phyloP scores from a whole-genome alignment of 176 grass and related monocot genomes.

The Tuctoria greenei region DNA sequence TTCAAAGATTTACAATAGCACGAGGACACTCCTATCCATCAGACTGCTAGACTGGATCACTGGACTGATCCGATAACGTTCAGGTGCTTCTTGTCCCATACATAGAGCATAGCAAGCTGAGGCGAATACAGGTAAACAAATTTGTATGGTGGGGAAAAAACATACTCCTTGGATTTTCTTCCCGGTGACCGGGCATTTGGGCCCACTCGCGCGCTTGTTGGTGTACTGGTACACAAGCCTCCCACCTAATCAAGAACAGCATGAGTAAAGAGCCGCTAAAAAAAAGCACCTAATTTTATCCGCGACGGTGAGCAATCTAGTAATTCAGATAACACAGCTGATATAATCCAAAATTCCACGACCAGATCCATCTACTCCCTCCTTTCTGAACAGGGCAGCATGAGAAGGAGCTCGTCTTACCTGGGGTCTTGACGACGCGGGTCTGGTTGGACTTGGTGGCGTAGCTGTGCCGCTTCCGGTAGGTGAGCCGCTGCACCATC shows the following conservation, averaged over 20 bases:
- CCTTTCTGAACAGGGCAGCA: not conserved
- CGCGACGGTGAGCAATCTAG: too few relatives aligned
- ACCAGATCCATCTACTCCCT: not conserved
- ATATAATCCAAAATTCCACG: not conserved
- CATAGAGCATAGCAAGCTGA: not conserved
- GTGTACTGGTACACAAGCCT: slow-evolving; percentile 90
- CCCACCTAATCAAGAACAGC: slow-evolving; percentile 49
- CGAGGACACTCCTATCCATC: not conserved
- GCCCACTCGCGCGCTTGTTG: slow-evolving; percentile 78
- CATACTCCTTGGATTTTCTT: slow-evolving; percentile 92
- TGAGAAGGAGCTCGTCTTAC: slow-evolving; percentile 18
- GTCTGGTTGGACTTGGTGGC: slow-evolving; percentile 82
- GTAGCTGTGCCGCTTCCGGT: slow-evolving; percentile 75
- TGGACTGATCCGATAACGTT: not conserved
- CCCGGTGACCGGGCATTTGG: slow-evolving; percentile 82
- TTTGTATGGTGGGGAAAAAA: not conserved
- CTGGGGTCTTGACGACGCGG: slow-evolving; percentile 74
- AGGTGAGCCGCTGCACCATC: slow-evolving; percentile 87
- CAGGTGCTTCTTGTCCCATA: not conserved
- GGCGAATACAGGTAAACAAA: not conserved
- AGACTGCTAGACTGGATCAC: not conserved
- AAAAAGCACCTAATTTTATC: not conserved
- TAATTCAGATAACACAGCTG: not conserved
- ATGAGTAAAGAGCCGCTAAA: not conserved
- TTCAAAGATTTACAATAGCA: not conserved